A percentile compares a stretch with the other conserved stretches of the same genome.
Conservation (phyloP, 345 rosid species). For the Bruguiera gymnorhiza region DNA sequence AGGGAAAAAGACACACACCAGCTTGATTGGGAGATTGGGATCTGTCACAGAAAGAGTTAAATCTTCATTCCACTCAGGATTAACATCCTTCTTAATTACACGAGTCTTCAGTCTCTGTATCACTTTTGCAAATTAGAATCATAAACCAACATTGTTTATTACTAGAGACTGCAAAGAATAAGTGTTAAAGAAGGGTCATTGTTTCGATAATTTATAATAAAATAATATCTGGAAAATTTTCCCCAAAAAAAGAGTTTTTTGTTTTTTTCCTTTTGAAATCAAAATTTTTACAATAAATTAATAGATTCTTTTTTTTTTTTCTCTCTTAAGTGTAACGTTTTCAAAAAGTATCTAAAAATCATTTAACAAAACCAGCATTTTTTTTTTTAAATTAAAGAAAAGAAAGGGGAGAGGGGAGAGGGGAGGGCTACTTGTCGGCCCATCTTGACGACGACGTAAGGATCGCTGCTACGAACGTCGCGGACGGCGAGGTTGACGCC, state of each 20-base stretch:
- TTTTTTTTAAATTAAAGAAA: too few relatives aligned
- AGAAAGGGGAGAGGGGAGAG: background rate
- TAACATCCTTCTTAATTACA: constrained; percentile 50
- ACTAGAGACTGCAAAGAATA: background rate
- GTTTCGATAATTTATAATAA: too few relatives aligned
- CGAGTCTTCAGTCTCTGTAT: constrained; percentile 77
- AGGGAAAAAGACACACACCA: constrained; percentile 38
- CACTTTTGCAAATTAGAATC: background rate
- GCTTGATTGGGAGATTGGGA: constrained; percentile 54
- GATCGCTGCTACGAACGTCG: constrained; percentile 77
- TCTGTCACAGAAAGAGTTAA: constrained; percentile 71
- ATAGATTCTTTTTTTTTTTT: too few relatives aligned
- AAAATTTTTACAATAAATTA: too few relatives aligned
- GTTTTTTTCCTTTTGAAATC: too few relatives aligned
- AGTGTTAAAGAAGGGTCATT: background rate
- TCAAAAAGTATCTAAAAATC: background rate
- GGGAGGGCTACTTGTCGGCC: constrained; percentile 57
- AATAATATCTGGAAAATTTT: too few relatives aligned
- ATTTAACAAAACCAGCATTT: background rate
- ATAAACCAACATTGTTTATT: background rate
- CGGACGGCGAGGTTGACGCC: constrained; percentile 88
- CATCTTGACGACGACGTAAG: constrained; percentile 57
- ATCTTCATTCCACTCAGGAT: constrained; percentile 87
- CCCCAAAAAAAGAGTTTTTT: too few relatives aligned
- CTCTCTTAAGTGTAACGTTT: too few relatives aligned